phyloP scores from a whole-genome alignment of 1,139 yeast genomes.

The Yamadazyma atmosphaerica region DNA sequence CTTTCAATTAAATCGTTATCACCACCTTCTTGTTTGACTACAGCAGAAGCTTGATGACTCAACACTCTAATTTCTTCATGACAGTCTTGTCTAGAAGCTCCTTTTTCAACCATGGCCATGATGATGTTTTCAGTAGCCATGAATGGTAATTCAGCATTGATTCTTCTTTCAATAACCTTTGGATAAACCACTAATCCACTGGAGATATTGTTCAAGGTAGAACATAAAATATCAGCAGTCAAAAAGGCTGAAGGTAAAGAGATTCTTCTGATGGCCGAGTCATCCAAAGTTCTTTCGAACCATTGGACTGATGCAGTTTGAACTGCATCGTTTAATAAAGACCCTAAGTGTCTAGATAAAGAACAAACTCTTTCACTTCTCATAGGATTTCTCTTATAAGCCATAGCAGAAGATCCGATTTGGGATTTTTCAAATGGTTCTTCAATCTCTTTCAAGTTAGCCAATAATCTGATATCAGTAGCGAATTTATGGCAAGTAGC shows the following conservation, averaged over 20 bases:
- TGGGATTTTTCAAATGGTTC: conserved; percentile 98
- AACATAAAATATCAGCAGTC: conserved; percentile 89
- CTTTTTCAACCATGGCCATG: conserved; percentile 99
- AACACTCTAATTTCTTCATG: conserved; percentile 97
- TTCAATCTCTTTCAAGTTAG: conserved; percentile 95
- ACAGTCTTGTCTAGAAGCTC: conserved; percentile 97
- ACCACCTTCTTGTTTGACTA: conserved; percentile 97
- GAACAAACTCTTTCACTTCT: conserved; percentile 99
- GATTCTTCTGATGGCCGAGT: conserved; percentile 96
- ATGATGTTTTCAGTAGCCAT: conserved; percentile 99
- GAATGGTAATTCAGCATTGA: conserved; percentile 91
- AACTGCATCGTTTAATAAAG: conserved; percentile 87
- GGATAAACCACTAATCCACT: conserved; percentile 97
- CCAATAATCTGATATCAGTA: conserved; percentile 92
- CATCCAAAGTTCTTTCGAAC: conserved; percentile 99
- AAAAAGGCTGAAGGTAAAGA: conserved; percentile 95
- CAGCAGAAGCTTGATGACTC: conserved; percentile 96
- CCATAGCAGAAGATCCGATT: conserved; percentile 98
- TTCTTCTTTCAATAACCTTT: conserved; percentile 96
- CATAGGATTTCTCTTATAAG: conserved; percentile 99
- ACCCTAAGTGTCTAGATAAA: conserved; percentile 90
- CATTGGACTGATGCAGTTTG: conserved; percentile 98
- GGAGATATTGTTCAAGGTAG: conserved; percentile 88
- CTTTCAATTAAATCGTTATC: conserved; percentile 96
- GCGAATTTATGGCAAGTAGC: conserved; percentile 98